A percentile compares a stretch with the other conserved stretches of the same genome.
These are phyloP conservation scores for Tinospora cordifolia DNA, from an alignment of 164 flowering plant genomes.

Conservation along the genomic window DNA sequence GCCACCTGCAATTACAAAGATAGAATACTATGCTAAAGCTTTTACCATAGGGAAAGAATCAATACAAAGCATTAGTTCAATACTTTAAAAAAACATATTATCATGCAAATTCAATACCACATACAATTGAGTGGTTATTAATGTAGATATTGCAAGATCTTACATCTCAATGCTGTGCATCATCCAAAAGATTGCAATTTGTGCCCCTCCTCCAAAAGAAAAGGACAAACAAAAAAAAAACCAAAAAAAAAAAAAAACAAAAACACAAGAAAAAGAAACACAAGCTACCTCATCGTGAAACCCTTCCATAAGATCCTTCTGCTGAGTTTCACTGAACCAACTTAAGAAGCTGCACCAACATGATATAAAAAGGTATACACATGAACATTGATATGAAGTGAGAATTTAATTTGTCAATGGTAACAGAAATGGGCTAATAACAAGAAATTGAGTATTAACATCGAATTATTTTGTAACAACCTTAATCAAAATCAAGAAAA, in stretches of 20 bases:
- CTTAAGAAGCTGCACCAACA: slow-evolving; percentile 57
- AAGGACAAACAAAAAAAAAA: no score
- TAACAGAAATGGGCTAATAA: not conserved
- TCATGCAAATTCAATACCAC: not conserved
- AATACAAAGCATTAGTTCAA: not conserved
- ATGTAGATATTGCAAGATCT: not conserved
- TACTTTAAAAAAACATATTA: not conserved
- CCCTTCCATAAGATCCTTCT: slow-evolving; percentile 37
- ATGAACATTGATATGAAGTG: not conserved
- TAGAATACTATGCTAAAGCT: not conserved
- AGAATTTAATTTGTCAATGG: not conserved
- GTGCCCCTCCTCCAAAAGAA: no score
- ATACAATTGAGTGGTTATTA: not conserved
- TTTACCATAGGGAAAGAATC: not conserved
- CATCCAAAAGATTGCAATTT: not conserved
- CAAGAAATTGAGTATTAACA: not conserved
- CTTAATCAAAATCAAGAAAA: not conserved
- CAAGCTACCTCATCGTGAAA: slow-evolving; percentile 58
- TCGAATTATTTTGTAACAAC: not conserved
- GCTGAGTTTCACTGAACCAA: slow-evolving; percentile 54
- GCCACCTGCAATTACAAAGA: slow-evolving; percentile 44
- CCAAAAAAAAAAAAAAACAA: not conserved
- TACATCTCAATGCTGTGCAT: not conserved
- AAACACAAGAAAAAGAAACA: not conserved
- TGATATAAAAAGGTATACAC: not conserved